A percentile compares a stretch with the other conserved stretches of the same genome.
Evolutionary conservation across 2,329 filamentous ascomycete species (phyloP).

Genomic region (Davidsoniella eucalypti): DNA sequence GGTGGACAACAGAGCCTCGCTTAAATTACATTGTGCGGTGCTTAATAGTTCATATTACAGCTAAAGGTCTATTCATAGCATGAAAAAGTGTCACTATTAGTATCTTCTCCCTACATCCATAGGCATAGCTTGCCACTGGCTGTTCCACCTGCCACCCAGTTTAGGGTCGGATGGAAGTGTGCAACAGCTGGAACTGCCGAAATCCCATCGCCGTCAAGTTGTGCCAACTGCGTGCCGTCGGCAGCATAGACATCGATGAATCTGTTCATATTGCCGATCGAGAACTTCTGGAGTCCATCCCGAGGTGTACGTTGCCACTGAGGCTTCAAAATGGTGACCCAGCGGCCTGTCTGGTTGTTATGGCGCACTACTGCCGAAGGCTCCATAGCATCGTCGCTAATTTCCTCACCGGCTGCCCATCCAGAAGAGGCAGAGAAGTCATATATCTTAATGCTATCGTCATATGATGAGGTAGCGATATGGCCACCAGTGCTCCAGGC

Average conservation of each 20-base stretch:
- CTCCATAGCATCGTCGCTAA: constrained; percentile 47
- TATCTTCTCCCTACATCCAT: constrained; percentile 36
- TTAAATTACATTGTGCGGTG: no score
- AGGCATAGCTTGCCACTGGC: constrained; percentile 84
- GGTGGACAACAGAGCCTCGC: no score
- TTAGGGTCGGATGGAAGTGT: constrained; percentile 69
- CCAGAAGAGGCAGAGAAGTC: constrained; percentile 46
- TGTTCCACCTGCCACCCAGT: constrained; percentile 88
- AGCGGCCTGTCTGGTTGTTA: constrained; percentile 91
- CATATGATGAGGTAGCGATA: constrained; percentile 82
- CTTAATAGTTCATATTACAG: no score
- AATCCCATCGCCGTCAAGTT: constrained; percentile 75
- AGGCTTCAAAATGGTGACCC: constrained; percentile 68
- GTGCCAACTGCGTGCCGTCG: constrained; percentile 72
- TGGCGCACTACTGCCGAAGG: constrained; percentile 57
- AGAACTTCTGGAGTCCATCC: constrained; percentile 72
- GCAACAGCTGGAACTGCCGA: constrained; percentile 89
- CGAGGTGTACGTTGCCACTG: constrained; percentile 76
- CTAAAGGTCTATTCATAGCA: no score
- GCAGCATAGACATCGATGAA: constrained; percentile 84
- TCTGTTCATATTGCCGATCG: constrained; percentile 92
- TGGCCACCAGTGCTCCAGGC: constrained; percentile 76
- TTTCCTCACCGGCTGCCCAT: constrained; percentile 41
- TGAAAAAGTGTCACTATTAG: neutral
- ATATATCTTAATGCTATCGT: constrained; percentile 89